Percentiles rank a stretch among this genome's conserved stretches.
Conservation (phyloP, 1,284 basidiomycete genomes). For the Irpex sp. region DNA sequence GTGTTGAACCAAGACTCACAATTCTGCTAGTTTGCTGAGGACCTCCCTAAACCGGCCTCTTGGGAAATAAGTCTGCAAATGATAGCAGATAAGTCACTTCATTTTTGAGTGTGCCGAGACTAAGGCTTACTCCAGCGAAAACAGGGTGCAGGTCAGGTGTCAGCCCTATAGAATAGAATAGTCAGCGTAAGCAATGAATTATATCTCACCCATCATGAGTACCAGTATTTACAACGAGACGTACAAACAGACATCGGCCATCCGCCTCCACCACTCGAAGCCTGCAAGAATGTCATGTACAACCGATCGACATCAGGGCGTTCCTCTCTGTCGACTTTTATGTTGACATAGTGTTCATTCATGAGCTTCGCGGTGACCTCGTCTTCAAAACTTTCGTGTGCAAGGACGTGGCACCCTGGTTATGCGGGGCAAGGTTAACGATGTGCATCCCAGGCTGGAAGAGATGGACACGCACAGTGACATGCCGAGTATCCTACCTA, state of each 20-base stretch:
- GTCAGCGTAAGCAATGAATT: not conserved
- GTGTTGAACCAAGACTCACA: conserved; percentile 14
- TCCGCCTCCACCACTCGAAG: conserved; percentile 38
- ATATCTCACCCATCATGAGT: not conserved
- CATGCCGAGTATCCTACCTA: conserved; percentile 38
- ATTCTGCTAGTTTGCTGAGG: conserved; percentile 23
- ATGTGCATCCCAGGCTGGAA: conserved; percentile 21
- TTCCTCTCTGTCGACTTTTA: conserved; percentile 45
- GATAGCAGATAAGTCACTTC: not conserved
- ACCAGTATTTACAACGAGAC: conserved; percentile 2
- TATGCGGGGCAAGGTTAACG: not conserved
- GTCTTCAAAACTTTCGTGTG: conserved; percentile 41
- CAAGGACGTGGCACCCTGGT: conserved; percentile 29
- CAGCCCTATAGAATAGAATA: conserved; percentile 21
- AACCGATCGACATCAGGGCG: conserved; percentile 42
- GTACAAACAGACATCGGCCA: conserved; percentile 42
- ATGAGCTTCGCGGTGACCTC: conserved; percentile 36
- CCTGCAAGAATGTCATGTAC: conserved; percentile 45
- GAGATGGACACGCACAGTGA: conserved; percentile 28
- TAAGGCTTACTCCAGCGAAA: conserved; percentile 32
- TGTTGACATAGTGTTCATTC: conserved; percentile 41
- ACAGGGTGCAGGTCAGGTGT: conserved; percentile 40
- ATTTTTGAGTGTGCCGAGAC: not conserved
- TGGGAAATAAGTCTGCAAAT: conserved; percentile 36
- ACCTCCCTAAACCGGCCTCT: conserved; percentile 22